Conservation (phyloP, 1,139 yeast species). For the Candida tropicalis region DNA sequence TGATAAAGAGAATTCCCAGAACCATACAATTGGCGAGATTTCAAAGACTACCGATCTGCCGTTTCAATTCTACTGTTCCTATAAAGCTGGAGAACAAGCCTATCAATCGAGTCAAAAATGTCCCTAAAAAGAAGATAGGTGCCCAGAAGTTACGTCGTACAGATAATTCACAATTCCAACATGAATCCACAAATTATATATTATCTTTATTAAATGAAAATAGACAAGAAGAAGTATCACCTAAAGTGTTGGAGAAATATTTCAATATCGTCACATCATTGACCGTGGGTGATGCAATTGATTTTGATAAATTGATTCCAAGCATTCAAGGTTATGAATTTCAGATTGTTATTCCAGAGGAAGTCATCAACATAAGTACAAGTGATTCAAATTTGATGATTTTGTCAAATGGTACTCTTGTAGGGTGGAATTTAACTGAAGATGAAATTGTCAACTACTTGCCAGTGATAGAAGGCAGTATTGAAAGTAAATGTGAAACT, state of each 20-base stretch:
- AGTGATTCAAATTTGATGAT: slow-evolving; percentile 54
- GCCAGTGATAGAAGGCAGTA: slow-evolving; percentile 40
- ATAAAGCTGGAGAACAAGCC: not conserved
- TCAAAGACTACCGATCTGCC: not conserved
- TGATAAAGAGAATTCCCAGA: slow-evolving; percentile 2
- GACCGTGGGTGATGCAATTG: slow-evolving; percentile 71
- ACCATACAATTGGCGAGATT: not conserved
- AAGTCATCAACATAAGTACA: slow-evolving; percentile 54
- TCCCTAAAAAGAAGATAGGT: slow-evolving; percentile 26
- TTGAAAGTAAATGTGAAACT: slow-evolving; percentile 42
- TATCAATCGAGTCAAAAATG: slow-evolving; percentile 10
- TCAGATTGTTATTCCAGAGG: slow-evolving; percentile 62
- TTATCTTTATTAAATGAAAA: slow-evolving; percentile 31
- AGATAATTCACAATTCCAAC: slow-evolving; percentile 25
- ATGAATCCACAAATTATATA: slow-evolving; percentile 27
- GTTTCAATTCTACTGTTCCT: slow-evolving; percentile 1
- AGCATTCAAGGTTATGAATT: slow-evolving; percentile 37
- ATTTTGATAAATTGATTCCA: slow-evolving; percentile 45
- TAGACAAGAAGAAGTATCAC: slow-evolving; percentile 19
- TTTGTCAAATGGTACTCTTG: slow-evolving; percentile 71
- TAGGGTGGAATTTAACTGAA: slow-evolving; percentile 81
- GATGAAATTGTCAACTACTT: slow-evolving; percentile 50
- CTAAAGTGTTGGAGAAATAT: slow-evolving; percentile 29
- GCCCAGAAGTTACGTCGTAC: slow-evolving; percentile 31
- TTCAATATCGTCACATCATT: slow-evolving; percentile 53